Evolutionary conservation across 78 protist species (phyloP).

Genomic region (Bodo saltans): DNA sequence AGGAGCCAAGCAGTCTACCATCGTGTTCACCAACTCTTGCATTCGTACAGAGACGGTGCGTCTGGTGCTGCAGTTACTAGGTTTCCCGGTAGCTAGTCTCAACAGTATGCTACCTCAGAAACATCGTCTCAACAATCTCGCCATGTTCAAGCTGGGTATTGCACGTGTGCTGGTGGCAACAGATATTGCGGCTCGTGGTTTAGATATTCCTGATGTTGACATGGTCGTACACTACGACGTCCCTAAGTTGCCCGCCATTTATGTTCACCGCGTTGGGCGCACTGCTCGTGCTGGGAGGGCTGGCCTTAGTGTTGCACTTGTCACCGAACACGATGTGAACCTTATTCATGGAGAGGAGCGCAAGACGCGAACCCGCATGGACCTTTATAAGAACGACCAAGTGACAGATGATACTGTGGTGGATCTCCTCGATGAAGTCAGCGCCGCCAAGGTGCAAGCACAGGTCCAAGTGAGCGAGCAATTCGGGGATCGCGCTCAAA

Average conservation of each 20-base stretch:
- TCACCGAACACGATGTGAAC: constrained; percentile 91
- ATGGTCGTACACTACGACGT: constrained; percentile 93
- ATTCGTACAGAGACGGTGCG: constrained; percentile 8
- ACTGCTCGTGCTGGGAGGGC: constrained; percentile 95
- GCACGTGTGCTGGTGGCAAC: constrained; percentile 68
- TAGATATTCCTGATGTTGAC: constrained; percentile 94
- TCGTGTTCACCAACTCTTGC: constrained; percentile 3
- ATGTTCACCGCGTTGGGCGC: constrained; percentile 94
- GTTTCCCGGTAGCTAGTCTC: constrained; percentile 7
- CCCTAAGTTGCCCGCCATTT: constrained; percentile 78
- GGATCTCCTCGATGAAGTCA: neutral
- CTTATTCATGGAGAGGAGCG: constrained; percentile 80
- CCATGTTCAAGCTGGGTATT: constrained; percentile 12
- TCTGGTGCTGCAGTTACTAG: constrained; percentile 21
- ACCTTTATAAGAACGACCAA: neutral
- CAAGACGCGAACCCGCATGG: constrained; percentile 65
- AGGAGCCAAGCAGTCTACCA: neutral
- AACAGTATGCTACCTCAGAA: constrained; percentile 8
- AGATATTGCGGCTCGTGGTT: constrained; percentile 87
- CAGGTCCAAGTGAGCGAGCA: neutral
- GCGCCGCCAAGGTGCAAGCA: neutral
- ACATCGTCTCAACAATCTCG: neutral
- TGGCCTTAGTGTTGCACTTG: constrained; percentile 80
- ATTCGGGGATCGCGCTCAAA: neutral
- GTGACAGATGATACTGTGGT: neutral